These are phyloP conservation scores for Fusarium phyllophilum DNA, from an alignment of 2,329 filamentous ascomycete genomes.

Conservation along the genomic window DNA sequence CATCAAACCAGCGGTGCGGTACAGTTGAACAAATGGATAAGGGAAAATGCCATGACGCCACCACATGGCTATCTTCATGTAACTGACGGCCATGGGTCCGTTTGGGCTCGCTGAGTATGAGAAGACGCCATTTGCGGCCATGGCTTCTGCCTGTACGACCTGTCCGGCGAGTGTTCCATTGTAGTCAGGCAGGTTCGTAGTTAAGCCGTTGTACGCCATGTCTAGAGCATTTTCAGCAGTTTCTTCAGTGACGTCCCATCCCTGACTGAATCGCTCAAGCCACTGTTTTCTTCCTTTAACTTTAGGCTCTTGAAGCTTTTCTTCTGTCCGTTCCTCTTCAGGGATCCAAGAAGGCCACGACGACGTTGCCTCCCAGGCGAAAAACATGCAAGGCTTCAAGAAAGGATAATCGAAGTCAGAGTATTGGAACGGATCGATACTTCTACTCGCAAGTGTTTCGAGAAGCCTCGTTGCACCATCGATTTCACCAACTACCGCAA, in stretches of 20 bases:
- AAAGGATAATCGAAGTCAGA: neutral
- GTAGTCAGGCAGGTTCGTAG: neutral
- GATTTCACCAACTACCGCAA: neutral
- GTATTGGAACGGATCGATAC: neutral
- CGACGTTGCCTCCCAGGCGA: slow-evolving; percentile 9
- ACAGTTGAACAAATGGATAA: slow-evolving; percentile 21
- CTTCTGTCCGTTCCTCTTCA: neutral
- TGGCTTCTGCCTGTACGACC: neutral
- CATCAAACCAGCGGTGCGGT: slow-evolving; percentile 24
- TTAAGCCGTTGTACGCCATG: slow-evolving; percentile 14
- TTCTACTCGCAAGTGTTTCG: neutral
- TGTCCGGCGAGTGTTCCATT: slow-evolving; percentile 12
- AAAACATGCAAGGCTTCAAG: slow-evolving; percentile 14
- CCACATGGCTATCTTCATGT: slow-evolving; percentile 22
- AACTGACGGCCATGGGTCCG: slow-evolving; percentile 6
- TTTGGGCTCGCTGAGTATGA: slow-evolving; percentile 10
- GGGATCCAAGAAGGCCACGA: slow-evolving; percentile 7
- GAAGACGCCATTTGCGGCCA: neutral
- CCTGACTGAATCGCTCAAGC: slow-evolving; percentile 11
- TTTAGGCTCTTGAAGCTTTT: neutral
- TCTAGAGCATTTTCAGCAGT: slow-evolving; percentile 9
- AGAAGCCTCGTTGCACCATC: neutral
- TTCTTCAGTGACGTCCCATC: slow-evolving; percentile 10
- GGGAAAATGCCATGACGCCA: slow-evolving; percentile 32
- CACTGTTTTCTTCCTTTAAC: neutral